Evolutionary conservation across 2,329 filamentous ascomycete genomes (phyloP), one percentile per base, ranked within the genome.

Genomic region (Pseudogymnoascus sp.): DNA sequence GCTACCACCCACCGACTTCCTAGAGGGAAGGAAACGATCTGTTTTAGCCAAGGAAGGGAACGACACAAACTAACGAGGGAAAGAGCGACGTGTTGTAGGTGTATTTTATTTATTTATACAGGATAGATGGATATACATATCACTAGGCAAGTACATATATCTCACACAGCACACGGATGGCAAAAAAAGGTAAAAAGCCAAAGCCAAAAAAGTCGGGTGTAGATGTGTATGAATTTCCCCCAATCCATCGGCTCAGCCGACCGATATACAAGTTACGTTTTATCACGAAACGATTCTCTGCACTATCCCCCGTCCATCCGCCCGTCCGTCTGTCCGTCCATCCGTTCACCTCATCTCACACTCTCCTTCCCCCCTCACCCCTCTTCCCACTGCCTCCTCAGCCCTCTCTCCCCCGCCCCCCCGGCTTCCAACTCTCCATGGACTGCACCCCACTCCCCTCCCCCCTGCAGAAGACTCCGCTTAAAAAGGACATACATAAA

Each of bases 251-350:
- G 47, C 47, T 53, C 47, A 53, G 47, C 47, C 47, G 47, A 53
- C 47, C 47, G 47, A 53, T 53, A 53, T 53, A 53, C 26, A 53
- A 31, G 47, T 31, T 31, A 53, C 47, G 47, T 53, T 53, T 53
- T 53, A 19, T 19, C 16, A 53, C 42, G 42, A 47, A 47, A 44
- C 19, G 1, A 7, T 40, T 40, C 40, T 24, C 40, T 44, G 40
- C 40, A 53, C 26, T 53, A 53, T 16, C 26, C 40, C 26, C 47
- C 10, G 26, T 19, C 19, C 19, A 3, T 26, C 26, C 26, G 26
- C 8, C 26, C 26, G 26, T 29, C 10, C 19, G 3, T 40, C 10
- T 10, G 6, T 40, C 37, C 37, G n/a, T 38, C 14, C 14, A 16
- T 42, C 14, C 14, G 42, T n/a, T 13, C 1, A n/a, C 42, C 19